phyloP scores from a whole-genome alignment of 805 yeast species.

The Saccharomycopsis fibuligera region DNA sequence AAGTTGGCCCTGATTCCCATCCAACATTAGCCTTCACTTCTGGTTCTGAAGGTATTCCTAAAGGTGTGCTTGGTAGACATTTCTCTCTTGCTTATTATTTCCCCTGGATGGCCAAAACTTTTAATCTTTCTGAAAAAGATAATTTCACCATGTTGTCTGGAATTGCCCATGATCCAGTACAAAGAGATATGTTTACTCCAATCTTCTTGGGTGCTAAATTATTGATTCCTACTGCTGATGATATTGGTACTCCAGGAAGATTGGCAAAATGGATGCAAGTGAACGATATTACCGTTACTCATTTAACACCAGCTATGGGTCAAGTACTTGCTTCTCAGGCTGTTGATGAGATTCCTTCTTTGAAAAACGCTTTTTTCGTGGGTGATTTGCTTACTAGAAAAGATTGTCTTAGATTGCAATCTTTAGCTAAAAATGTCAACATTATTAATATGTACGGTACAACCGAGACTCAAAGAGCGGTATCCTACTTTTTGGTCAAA shows the following conservation, averaged over 20 bases:
- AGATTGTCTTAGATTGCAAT: constrained; percentile 89
- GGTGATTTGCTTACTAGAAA: constrained; percentile 97
- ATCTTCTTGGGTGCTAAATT: constrained; percentile 90
- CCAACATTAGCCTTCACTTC: constrained; percentile 96
- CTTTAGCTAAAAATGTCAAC: constrained; percentile 80
- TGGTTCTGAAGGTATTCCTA: constrained; percentile 97
- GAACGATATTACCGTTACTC: constrained; percentile 91
- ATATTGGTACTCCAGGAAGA: constrained; percentile 97
- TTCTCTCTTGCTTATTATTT: constrained; percentile 94
- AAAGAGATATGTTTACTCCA: constrained; percentile 98
- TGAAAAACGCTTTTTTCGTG: constrained; percentile 96
- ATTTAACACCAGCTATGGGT: constrained; percentile 99
- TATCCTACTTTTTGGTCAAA: constrained; percentile 85
- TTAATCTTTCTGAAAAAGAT: constrained; percentile 71
- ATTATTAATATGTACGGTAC: constrained; percentile 99
- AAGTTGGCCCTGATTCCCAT: constrained; percentile 95
- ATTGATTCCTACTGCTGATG: constrained; percentile 92
- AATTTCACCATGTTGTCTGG: constrained; percentile 97
- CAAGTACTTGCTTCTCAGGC: constrained; percentile 96
- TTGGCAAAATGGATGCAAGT: constrained; percentile 96
- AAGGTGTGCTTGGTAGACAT: constrained; percentile 98
- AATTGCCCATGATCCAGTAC: constrained; percentile 98
- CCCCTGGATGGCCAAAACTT: constrained; percentile 95
- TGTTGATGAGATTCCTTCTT: constrained; percentile 68
- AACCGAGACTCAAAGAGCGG: constrained; percentile 98